Evolutionary conservation across 2,329 filamentous ascomycete species (phyloP).

Genomic region (Fusarium ambrosium): DNA sequence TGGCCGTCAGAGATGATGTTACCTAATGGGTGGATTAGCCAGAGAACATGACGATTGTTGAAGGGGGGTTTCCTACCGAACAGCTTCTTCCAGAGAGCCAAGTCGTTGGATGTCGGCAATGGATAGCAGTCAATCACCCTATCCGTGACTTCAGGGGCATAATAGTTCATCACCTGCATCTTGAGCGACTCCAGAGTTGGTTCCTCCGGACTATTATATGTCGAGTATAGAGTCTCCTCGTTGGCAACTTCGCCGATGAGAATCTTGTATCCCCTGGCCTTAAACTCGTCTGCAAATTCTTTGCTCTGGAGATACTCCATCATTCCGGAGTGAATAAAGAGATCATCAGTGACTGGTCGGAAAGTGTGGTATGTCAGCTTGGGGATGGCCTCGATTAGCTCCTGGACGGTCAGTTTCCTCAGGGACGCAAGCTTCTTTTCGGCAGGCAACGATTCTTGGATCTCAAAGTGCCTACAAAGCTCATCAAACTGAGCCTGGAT

Average conservation of each 20-base stretch:
- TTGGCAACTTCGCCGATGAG: conserved; percentile 60
- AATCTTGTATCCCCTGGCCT: conserved; percentile 50
- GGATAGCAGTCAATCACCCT: conserved; percentile 53
- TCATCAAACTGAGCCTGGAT: conserved; percentile 59
- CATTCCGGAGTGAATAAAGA: conserved; percentile 56
- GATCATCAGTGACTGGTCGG: conserved; percentile 58
- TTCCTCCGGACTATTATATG: conserved; percentile 54
- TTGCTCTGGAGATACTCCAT: conserved; percentile 55
- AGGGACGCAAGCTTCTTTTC: conserved; percentile 51
- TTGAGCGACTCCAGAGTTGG: conserved; percentile 51
- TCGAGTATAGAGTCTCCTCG: conserved; percentile 59
- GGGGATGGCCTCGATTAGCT: conserved; percentile 52
- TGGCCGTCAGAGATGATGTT: conserved; percentile 57
- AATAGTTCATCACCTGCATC: conserved; percentile 59
- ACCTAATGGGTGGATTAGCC: conserved; percentile 1
- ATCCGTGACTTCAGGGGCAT: conserved; percentile 55
- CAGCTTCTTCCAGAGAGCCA: conserved; percentile 52
- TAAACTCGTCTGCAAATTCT: conserved; percentile 55
- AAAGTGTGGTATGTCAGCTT: conserved; percentile 60
- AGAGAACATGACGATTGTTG: too few species aligned
- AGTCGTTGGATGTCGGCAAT: conserved; percentile 48
- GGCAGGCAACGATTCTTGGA: too few species aligned
- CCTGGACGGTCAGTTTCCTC: conserved; percentile 47
- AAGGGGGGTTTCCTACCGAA: conserved; percentile 50
- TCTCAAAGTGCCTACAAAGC: too few species aligned